These are phyloP conservation scores for Malassezia nana DNA, from an alignment of 1,284 basidiomycete species.

Conservation along the genomic window DNA sequence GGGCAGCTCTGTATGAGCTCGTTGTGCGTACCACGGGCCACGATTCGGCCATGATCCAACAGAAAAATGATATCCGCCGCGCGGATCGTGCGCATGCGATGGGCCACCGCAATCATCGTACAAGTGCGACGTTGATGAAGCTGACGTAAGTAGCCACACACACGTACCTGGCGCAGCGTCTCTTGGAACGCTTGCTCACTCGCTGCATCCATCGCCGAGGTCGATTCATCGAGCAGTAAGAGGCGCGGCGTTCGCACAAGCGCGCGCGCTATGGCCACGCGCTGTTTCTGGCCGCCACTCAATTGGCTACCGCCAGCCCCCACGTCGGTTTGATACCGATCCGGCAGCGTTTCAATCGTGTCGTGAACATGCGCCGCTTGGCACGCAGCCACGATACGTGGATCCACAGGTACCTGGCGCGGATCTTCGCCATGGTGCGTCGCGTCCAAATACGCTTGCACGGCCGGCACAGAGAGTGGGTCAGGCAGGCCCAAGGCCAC, in stretches of 20 bases:
- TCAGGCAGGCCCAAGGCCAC: constrained; percentile 58
- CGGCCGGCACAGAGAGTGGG: constrained; percentile 53
- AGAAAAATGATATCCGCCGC: constrained; percentile 42
- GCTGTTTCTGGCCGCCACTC: constrained; percentile 42
- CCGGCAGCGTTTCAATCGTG: constrained; percentile 71
- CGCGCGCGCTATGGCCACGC: constrained; percentile 43
- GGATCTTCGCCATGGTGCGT: constrained; percentile 51
- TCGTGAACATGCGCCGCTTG: constrained; percentile 52
- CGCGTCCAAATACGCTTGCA: constrained; percentile 50
- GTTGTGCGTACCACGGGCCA: constrained; percentile 37
- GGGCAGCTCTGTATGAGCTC: constrained; percentile 26
- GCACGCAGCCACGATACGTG: constrained; percentile 53
- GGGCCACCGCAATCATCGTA: constrained; percentile 40
- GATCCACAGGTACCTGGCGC: constrained; percentile 13
- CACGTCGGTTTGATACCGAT: constrained; percentile 81
- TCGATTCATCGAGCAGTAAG: constrained; percentile 41
- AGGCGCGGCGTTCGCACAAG: constrained; percentile 35
- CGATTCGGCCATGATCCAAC: constrained; percentile 30
- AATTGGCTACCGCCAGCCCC: constrained; percentile 81
- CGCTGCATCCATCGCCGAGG: constrained; percentile 39
- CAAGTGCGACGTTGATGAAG: constrained; percentile 37
- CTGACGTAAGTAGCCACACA: constrained; percentile 10
- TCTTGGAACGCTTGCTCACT: constrained; percentile 42
- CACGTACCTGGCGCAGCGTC: constrained; percentile 18
- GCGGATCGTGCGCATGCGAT: constrained; percentile 42